phyloP scores from a whole-genome alignment of 2,329 filamentous ascomycete species.

The Claviceps purpurea region DNA sequence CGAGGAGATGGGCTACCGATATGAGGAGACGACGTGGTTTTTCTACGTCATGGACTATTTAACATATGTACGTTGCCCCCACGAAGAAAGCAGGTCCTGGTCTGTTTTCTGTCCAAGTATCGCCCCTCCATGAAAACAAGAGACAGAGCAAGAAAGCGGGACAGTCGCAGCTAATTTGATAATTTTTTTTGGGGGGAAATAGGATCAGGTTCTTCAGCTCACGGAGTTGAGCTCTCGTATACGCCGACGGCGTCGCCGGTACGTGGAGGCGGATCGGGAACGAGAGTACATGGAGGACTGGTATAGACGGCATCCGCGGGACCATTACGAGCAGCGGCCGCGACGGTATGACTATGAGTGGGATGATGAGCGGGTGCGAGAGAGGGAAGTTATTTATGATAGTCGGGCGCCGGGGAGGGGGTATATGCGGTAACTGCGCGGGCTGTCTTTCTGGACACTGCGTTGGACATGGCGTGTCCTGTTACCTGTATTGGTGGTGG shows the following conservation, averaged over 20 bases:
- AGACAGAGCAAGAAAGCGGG: background rate
- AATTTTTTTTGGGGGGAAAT: background rate
- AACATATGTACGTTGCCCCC: constrained; percentile 53
- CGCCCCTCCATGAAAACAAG: background rate
- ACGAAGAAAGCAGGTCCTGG: background rate
- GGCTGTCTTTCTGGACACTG: too few relatives aligned
- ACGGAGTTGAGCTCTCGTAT: constrained; percentile 76
- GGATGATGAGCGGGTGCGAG: constrained; percentile 52
- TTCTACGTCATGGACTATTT: constrained; percentile 92
- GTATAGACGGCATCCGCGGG: constrained; percentile 28
- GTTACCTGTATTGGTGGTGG: too few relatives aligned
- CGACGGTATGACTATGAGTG: constrained; percentile 18
- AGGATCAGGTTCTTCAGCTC: constrained; percentile 81
- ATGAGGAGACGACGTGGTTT: constrained; percentile 77
- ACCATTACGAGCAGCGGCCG: constrained; percentile 15
- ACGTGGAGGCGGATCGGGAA: constrained; percentile 45
- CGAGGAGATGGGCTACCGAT: constrained; percentile 71
- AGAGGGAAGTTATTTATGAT: constrained; percentile 57
- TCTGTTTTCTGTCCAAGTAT: background rate
- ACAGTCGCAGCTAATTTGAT: background rate
- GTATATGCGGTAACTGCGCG: constrained; percentile 12
- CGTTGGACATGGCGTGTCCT: too few relatives aligned
- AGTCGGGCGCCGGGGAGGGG: constrained; percentile 18
- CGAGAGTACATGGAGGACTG: constrained; percentile 39
- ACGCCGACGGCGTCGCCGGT: constrained; percentile 44